A percentile compares a stretch with the other conserved stretches of the same genome.
Evolutionary conservation across 345 rosid genomes (phyloP).

Genomic region (Carallia pectinifolia): DNA sequence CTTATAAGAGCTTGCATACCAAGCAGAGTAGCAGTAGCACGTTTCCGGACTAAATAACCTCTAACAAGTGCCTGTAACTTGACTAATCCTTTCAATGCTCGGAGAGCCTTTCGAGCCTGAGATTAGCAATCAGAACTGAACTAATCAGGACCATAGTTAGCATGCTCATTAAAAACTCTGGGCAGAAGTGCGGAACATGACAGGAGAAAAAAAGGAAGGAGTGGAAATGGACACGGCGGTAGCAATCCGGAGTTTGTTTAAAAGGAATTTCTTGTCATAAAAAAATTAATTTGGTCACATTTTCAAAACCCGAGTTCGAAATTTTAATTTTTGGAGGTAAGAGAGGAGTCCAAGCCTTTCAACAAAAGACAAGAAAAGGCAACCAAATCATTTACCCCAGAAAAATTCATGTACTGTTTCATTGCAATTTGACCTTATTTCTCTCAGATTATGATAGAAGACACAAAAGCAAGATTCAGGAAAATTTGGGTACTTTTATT

Average conservation of each 20-base stretch:
- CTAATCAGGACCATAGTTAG: conserved; percentile 1
- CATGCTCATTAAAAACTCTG: neutral
- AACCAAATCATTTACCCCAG: neutral
- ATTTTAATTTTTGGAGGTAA: conserved; percentile 3
- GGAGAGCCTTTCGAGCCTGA: conserved; percentile 32
- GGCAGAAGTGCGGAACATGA: neutral
- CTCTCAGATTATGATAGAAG: neutral
- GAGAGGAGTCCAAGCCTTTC: neutral
- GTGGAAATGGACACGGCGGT: neutral
- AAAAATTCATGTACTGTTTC: too few relatives aligned
- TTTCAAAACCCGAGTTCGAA: conserved; percentile 5
- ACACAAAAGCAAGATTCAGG: conserved; percentile 6
- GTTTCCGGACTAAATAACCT: conserved; percentile 31
- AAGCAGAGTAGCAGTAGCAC: conserved; percentile 28
- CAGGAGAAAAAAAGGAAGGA: neutral
- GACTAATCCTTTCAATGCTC: conserved; percentile 29
- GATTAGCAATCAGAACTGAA: neutral
- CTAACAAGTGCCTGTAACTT: conserved; percentile 32
- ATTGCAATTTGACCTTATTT: neutral
- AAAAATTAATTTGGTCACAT: neutral
- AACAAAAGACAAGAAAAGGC: neutral
- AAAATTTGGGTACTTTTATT: neutral
- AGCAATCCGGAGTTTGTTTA: too few relatives aligned
- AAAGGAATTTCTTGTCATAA: neutral
- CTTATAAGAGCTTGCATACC: conserved; percentile 32